Evolutionary conservation across 257 asterid genomes (phyloP), one percentile per base, ranked within the genome.

Genomic region (Coffea canephora): DNA sequence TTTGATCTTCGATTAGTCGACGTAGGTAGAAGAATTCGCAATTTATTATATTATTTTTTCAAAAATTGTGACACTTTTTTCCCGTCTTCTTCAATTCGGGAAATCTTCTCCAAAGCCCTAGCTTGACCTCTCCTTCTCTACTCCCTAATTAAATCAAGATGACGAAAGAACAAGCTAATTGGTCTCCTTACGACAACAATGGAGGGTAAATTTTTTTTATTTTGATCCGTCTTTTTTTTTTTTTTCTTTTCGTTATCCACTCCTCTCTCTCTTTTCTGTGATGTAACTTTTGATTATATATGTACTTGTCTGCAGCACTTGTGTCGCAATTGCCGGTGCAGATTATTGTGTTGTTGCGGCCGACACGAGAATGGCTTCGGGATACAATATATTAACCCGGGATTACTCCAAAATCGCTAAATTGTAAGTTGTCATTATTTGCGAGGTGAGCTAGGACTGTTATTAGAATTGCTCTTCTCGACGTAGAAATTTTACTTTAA

Each of bases 141-240:
- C 31, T 81, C 57, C 21, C 54, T 3, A 57, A 18, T 69, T 45
- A 31, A 61, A 79, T 83, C 85, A 73, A 72, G 71, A 93, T 91
- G 97, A 82, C 94, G 77, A 90, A 93, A 69, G 91, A 91, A 88
- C 94, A 89, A 21, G 90, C 97, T 6, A 89, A 91, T 77, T 93
- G 97, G 97, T 91, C 97, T 64, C 98, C 98, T 25, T 91, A 93
- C 77, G 98, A 93, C 90, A 91, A 91, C 87, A 91, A 93, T 88
- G 98, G 98, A 82, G 98, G 98, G 98, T 93, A 82, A 80, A 27
- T 3, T 66, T 27, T 27, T 50, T 45, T 31, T 7, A 16, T 70
- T 62, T 66, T 65, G 49, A 43, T 70, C 12, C 3, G 2, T 25
- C 19, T 16, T n/a, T 12, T 31, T 31, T 31, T 31, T 23, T n/a